phyloP scores from a whole-genome alignment of 2,329 filamentous ascomycete genomes.

The Alternaria infectoria region DNA sequence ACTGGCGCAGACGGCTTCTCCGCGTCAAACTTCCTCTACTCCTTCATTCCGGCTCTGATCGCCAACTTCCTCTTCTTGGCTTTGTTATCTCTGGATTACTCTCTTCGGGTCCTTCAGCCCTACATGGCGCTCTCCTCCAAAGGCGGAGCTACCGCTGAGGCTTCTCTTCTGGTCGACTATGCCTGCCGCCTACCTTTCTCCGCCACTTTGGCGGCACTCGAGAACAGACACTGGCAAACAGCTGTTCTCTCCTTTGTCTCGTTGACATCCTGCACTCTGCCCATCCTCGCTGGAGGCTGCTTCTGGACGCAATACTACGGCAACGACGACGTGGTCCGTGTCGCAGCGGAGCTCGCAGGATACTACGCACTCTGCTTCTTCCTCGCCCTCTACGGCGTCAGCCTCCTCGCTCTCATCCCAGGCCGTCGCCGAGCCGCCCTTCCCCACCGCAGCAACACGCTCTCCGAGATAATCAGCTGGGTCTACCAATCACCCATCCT shows the following conservation, averaged over 20 bases:
- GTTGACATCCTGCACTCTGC: slow-evolving; percentile 66
- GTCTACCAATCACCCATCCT: slow-evolving; percentile 75
- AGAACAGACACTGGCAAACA: slow-evolving; percentile 69
- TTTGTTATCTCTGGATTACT: slow-evolving; percentile 71
- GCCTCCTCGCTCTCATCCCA: slow-evolving; percentile 65
- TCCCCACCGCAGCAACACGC: slow-evolving; percentile 73
- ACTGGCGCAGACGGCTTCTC: slow-evolving; percentile 73
- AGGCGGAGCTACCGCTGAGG: slow-evolving; percentile 66
- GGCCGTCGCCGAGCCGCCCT: slow-evolving; percentile 67
- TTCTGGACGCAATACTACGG: slow-evolving; percentile 74
- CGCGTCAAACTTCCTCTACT: slow-evolving; percentile 85
- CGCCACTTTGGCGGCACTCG: slow-evolving; percentile 62
- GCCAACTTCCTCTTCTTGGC: slow-evolving; percentile 71
- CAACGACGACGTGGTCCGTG: slow-evolving; percentile 36
- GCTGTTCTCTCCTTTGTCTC: slow-evolving; percentile 67
- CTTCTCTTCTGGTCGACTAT: slow-evolving; percentile 74
- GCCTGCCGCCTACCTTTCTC: slow-evolving; percentile 69
- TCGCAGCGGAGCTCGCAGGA: slow-evolving; percentile 75
- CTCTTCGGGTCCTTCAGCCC: slow-evolving; percentile 70
- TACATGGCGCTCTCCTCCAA: slow-evolving; percentile 68
- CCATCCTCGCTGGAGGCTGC: slow-evolving; percentile 71
- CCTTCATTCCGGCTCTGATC: slow-evolving; percentile 72
- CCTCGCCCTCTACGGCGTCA: slow-evolving; percentile 72
- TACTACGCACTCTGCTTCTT: slow-evolving; percentile 77
- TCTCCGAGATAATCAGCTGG: slow-evolving; percentile 80